Evolutionary conservation across 2,329 filamentous ascomycete genomes (phyloP).

Genomic region (Microdochium nivale): DNA sequence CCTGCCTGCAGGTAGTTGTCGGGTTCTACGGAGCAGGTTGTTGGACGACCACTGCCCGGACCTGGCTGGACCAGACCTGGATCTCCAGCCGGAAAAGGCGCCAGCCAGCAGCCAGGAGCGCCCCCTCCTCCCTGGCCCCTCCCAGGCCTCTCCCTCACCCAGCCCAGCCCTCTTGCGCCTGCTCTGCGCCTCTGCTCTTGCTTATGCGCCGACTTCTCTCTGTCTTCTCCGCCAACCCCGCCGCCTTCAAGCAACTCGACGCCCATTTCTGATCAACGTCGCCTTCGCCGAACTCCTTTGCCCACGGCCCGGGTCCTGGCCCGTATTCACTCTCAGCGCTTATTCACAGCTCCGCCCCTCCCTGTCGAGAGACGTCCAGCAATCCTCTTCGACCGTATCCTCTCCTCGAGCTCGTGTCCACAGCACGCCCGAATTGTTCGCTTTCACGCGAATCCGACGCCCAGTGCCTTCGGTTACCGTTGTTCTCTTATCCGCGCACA

Average conservation of each 20-base stretch:
- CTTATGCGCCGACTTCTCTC: neutral
- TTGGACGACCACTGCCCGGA: no score
- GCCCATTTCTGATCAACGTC: conserved; percentile 1
- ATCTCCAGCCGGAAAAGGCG: no score
- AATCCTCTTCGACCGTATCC: neutral
- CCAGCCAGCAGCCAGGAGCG: neutral
- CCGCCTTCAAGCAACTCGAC: neutral
- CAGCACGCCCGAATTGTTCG: no score
- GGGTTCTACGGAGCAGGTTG: no score
- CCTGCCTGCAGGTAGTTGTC: no score
- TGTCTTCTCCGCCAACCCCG: neutral
- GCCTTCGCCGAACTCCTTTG: conserved; percentile 4
- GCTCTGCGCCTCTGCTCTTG: neutral
- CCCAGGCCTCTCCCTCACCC: neutral
- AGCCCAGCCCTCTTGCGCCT: neutral
- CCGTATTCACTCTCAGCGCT: conserved; percentile 1
- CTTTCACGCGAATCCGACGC: no score
- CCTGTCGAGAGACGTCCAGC: neutral
- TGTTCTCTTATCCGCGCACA: no score
- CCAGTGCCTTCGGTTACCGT: no score
- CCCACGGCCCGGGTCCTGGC: neutral
- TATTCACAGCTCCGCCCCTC: neutral
- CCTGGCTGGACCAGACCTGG: no score
- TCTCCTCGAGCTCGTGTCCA: neutral
- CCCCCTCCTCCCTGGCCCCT: neutral